phyloP scores from a whole-genome alignment of 2,329 filamentous ascomycete genomes.

The Rutstroemia sp. region DNA sequence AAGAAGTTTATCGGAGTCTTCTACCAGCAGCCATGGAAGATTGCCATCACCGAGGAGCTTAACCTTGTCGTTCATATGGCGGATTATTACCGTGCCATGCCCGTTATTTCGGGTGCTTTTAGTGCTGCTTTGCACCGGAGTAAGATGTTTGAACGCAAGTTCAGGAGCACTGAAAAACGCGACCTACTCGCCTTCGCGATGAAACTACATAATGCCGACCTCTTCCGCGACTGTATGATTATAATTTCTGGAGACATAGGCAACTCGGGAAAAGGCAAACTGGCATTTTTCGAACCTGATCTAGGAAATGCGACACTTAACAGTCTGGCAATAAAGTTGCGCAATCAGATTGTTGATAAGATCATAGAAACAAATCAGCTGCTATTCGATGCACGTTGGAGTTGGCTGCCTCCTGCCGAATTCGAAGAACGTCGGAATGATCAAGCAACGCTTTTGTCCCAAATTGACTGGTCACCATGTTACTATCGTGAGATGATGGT shows the following conservation, averaged over 20 bases:
- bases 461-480: no score
- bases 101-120: background rate
- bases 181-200: background rate
- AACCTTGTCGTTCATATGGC: background rate
- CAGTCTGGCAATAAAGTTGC: background rate
- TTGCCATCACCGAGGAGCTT: background rate
- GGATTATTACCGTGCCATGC: conserved; percentile 1
- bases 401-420: fast-evolving
- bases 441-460: no score
- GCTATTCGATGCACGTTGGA: no score
- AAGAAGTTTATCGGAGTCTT: background rate
- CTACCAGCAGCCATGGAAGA: background rate
- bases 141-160: background rate
- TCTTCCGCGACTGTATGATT: conserved; percentile 1
- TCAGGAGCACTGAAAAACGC: background rate
- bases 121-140: background rate
- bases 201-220: background rate
- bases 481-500: no score
- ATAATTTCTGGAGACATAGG: background rate
- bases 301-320: background rate
- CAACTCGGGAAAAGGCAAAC: background rate
- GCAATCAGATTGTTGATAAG: background rate
- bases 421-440: background rate
- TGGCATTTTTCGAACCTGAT: background rate
- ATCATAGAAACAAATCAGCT: background rate